Evolutionary conservation across 257 asterid genomes (phyloP), one percentile per base, ranked within the genome.

Genomic region (Fraxinus pennsylvanica): DNA sequence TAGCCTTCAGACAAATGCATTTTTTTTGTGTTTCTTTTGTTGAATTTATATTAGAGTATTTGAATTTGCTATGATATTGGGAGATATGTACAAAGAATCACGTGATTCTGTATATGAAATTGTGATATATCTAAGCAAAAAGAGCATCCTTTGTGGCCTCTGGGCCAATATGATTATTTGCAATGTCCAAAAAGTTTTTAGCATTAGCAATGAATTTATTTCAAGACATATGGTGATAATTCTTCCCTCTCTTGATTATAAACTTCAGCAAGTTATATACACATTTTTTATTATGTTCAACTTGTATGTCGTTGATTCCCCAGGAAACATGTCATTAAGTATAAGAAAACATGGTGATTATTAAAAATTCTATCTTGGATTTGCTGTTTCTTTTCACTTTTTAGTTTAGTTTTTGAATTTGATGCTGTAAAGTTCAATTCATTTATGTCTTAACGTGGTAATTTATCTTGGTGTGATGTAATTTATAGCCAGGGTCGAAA

Each of bases 361-460:
- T 52, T 52, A 19, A 15, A 22, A 63, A 63, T 5, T 22, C 36
- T 6, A 43, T 21, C n/a, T 36, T 59, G 12, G 6, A 19, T 57
- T 6, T 65, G 71, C 15, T 54, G 21, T 50, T 47, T 38, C 33
- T 47, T 45, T 29, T 39, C 30, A 25, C 22, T 59, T 59, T 38
- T 19, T 17, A 38, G n/a, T 67, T 9, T 72, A 29, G 52, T 41
- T 21, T 25, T 12, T 12, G 17, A 13, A 2, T 69, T 3, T 52
- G 47, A 21, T 21, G 72, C 35, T 74, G 73, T 52, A 19, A 27
- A 73, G 29, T 71, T 3, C 70, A 72, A 33, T 35, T 71, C n/a
- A 32, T 43, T 22, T 57, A 25, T 63, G 69, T 12, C 12, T 22
- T 41, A 36, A 17, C 68, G 5, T 41, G 6, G 69, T 68, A 66